Percentiles rank a stretch among this genome's conserved stretches.
Evolutionary conservation across 2,329 filamentous ascomycete species (phyloP).

Genomic region (Fusarium falciforme): DNA sequence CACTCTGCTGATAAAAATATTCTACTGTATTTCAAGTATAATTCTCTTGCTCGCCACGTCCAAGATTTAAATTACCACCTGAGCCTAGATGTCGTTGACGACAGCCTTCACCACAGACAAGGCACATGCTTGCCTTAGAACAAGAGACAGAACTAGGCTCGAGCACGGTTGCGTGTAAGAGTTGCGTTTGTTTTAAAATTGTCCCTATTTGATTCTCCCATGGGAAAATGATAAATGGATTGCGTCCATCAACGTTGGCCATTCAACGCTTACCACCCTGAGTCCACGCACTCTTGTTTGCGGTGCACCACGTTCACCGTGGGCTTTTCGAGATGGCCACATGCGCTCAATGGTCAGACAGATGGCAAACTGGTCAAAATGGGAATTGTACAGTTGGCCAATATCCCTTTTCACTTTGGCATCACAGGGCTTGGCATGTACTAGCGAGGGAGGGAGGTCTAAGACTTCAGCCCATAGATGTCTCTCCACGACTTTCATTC

Average conservation of each 20-base stretch:
- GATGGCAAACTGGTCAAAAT: background rate
- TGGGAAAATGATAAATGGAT: background rate
- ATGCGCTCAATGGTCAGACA: background rate
- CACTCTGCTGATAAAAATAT: background rate
- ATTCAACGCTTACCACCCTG: background rate
- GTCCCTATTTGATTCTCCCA: background rate
- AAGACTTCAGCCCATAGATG: background rate
- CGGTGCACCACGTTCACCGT: background rate
- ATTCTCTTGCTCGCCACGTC: slow-evolving; percentile 1
- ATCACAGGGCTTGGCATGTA: background rate
- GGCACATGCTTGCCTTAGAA: background rate
- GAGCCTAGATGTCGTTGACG: background rate
- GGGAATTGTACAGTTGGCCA: background rate
- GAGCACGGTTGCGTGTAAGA: no score
- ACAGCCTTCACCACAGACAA: background rate
- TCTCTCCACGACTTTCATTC: background rate
- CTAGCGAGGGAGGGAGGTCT: background rate
- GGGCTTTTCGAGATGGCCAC: background rate
- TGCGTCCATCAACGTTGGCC: background rate
- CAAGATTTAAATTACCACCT: background rate
- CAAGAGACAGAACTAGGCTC: slow-evolving; percentile 43
- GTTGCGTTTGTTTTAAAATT: background rate
- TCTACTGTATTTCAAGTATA: background rate
- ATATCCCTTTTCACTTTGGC: background rate
- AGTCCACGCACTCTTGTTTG: background rate